Evolutionary conservation across 164 flowering plant species (phyloP).

Genomic region (Kalanchoe fedtschenkoi): DNA sequence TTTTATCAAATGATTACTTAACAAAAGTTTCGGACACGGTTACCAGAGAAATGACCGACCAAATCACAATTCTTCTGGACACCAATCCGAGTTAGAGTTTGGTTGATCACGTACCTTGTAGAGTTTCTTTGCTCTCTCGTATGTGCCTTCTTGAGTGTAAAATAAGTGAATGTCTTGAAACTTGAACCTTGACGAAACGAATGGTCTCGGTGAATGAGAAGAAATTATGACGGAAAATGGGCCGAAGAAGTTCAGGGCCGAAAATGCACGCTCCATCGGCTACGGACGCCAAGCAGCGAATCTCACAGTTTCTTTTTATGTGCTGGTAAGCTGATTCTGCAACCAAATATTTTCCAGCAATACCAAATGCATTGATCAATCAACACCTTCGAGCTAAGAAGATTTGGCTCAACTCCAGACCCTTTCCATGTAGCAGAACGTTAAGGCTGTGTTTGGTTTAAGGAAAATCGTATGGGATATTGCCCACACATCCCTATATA

Average conservation of each 20-base stretch:
- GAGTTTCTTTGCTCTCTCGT: slow-evolving; percentile 55
- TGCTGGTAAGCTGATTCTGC: slow-evolving; percentile 58
- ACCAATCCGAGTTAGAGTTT: no score
- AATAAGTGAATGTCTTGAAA: slow-evolving; percentile 74
- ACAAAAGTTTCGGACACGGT: no score
- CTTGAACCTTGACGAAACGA: slow-evolving; percentile 43
- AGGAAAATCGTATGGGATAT: background rate
- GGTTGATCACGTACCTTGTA: slow-evolving; percentile 32
- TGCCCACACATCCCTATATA: slow-evolving; percentile 66
- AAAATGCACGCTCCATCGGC: no score
- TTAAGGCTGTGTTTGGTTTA: slow-evolving; percentile 19
- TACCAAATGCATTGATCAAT: slow-evolving; percentile 76
- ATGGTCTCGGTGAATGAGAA: slow-evolving; percentile 2
- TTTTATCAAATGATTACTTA: no score
- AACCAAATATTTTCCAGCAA: slow-evolving; percentile 61
- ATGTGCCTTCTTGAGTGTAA: slow-evolving; percentile 72
- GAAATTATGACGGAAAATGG: no score
- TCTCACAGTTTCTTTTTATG: slow-evolving; percentile 63
- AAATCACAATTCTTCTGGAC: no score
- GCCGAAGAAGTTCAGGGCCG: no score
- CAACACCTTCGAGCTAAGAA: slow-evolving; percentile 66
- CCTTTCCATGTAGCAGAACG: slow-evolving; percentile 72
- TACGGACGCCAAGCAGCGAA: no score
- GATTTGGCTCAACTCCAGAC: slow-evolving; percentile 73
- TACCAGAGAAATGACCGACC: no score